Percentiles rank a stretch among this genome's conserved stretches.
phyloP scores from a whole-genome alignment of 306 rosid genomes.

The Cicer cuneatum region DNA sequence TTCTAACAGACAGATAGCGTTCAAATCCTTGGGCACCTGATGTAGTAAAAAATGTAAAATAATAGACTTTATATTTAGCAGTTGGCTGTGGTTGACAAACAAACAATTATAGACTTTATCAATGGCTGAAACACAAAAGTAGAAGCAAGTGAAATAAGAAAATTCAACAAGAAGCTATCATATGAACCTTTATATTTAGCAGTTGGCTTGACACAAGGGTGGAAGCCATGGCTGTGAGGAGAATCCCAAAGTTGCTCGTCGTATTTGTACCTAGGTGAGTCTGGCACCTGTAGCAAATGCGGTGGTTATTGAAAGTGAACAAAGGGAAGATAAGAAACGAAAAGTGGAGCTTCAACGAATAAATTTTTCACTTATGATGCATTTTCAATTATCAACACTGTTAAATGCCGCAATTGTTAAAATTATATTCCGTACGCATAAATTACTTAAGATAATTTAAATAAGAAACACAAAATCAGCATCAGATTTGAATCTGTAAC shows the following conservation, averaged over 20 bases:
- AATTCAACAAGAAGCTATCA: constrained; percentile 13
- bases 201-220: constrained; percentile 73
- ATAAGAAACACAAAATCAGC: constrained; percentile 14
- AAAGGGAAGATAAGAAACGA: background rate
- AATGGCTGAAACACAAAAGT: constrained; percentile 10
- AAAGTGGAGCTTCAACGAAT: background rate
- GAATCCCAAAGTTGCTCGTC: constrained; percentile 67
- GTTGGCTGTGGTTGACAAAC: constrained; percentile 21
- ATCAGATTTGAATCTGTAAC: constrained; percentile 37
- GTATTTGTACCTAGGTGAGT: constrained; percentile 27
- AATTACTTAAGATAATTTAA: background rate
- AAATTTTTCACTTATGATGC: background rate
- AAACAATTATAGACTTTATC: background rate
- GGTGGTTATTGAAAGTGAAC: constrained; percentile 15
- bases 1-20: constrained; percentile 77
- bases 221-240: constrained; percentile 64
- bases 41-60: constrained; percentile 29
- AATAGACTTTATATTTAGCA: no score
- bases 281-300: constrained; percentile 42
- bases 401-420: constrained; percentile 18
- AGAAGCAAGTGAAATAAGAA: constrained; percentile 16
- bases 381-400: background rate
- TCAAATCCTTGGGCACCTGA: constrained; percentile 69
- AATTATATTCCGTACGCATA: background rate
- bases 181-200: constrained; percentile 69